phyloP scores from a whole-genome alignment of 2,329 filamentous ascomycete species.

The Colletotrichum lupini region DNA sequence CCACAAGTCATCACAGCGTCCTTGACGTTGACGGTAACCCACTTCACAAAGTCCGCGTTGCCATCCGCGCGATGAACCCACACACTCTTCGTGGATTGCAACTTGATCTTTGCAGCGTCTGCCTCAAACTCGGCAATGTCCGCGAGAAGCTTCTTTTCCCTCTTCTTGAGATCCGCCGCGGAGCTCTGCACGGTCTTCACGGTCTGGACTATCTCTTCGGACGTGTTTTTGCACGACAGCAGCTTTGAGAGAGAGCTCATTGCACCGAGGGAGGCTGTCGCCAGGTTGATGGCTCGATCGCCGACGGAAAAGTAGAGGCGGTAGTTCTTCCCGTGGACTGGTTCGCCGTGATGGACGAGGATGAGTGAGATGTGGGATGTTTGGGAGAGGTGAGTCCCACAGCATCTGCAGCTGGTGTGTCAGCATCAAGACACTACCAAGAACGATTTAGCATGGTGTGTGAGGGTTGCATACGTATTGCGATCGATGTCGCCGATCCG shows the following conservation, averaged over 20 bases:
- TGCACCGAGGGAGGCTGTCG: conserved; percentile 39
- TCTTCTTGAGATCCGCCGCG: conserved; percentile 37
- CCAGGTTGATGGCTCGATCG: conserved; percentile 41
- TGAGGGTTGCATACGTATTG: conserved; percentile 40
- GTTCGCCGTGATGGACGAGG: conserved; percentile 42
- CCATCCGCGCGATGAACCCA: conserved; percentile 41
- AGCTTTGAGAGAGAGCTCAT: conserved; percentile 40
- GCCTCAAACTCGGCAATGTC: conserved; percentile 45
- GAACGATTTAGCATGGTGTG: neutral
- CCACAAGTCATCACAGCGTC: conserved; percentile 36
- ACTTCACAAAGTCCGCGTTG: conserved; percentile 45
- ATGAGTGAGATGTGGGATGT: conserved; percentile 46
- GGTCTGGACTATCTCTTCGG: conserved; percentile 38
- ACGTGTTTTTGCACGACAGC: conserved; percentile 39
- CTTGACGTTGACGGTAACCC: conserved; percentile 39
- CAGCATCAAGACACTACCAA: neutral
- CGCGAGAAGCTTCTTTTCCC: conserved; percentile 42
- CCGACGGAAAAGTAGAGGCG: conserved; percentile 44
- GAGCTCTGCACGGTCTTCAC: conserved; percentile 35
- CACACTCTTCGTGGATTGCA: conserved; percentile 36
- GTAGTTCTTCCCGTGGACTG: conserved; percentile 45
- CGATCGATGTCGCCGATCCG: conserved; percentile 44
- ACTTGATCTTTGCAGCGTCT: conserved; percentile 35
- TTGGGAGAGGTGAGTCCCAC: conserved; percentile 44
- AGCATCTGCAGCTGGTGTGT: conserved; percentile 35